Percentiles rank a stretch among this genome's conserved stretches.
Conservation (phyloP, 805 yeast species). For the Pichia deserticola region DNA sequence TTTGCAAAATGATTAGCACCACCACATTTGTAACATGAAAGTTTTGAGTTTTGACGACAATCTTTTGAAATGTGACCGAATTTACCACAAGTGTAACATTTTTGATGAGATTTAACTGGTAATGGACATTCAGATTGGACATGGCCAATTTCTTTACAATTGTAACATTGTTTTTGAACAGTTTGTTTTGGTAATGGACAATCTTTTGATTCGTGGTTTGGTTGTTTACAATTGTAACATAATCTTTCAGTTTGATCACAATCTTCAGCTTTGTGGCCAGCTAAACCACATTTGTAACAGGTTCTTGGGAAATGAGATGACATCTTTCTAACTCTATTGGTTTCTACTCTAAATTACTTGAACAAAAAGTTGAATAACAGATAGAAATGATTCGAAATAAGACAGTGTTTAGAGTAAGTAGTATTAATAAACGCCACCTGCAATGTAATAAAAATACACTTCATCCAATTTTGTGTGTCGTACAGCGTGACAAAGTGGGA, state of each 20-base stretch:
- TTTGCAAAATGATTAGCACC: conserved; percentile 91
- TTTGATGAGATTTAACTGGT: conserved; percentile 46
- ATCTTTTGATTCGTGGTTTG: conserved; percentile 84
- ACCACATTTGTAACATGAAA: conserved; percentile 84
- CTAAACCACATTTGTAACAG: conserved; percentile 87
- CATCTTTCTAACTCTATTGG: background rate
- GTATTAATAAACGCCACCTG: too few species aligned
- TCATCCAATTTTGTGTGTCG: too few species aligned
- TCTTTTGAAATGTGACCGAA: conserved; percentile 79
- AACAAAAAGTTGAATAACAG: too few species aligned
- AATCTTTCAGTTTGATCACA: conserved; percentile 79
- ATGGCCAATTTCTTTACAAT: conserved; percentile 88
- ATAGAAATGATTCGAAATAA: background rate
- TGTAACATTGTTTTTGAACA: conserved; percentile 83
- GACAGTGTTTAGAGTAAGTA: too few species aligned
- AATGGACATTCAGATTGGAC: conserved; percentile 77
- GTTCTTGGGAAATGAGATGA: conserved; percentile 42
- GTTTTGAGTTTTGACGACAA: conserved; percentile 39
- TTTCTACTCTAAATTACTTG: background rate
- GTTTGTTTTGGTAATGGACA: conserved; percentile 86
- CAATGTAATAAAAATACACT: too few species aligned
- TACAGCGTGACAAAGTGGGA: too few species aligned
- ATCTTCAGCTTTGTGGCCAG: conserved; percentile 84
- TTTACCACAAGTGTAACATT: conserved; percentile 74
- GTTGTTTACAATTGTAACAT: conserved; percentile 87